Conservation (phyloP, 2,329 filamentous ascomycete species). For the Calonectria multiphialidica region DNA sequence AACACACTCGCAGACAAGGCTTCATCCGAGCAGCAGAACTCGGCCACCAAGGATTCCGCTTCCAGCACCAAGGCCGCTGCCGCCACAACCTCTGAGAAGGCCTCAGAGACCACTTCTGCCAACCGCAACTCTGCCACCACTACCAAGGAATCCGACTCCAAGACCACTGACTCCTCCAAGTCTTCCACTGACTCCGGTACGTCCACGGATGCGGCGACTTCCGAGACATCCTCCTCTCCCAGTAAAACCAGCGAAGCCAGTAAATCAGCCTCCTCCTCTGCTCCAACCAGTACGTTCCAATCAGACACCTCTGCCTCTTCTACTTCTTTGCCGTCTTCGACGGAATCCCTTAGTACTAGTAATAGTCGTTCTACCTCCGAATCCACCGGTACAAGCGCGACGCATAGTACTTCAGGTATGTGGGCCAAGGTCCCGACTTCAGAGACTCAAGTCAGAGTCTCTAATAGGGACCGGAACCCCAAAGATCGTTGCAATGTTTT, state of each 20-base stretch:
- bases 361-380: constrained; percentile 17
- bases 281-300: constrained; percentile 50
- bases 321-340: constrained; percentile 42
- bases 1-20: neutral
- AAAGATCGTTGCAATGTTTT: constrained; percentile 32
- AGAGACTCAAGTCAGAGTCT: constrained; percentile 21
- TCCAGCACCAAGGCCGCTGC: neutral
- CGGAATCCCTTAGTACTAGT: constrained; percentile 40
- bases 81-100: neutral
- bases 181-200: constrained; percentile 46
- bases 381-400: constrained; percentile 27
- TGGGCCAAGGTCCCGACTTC: constrained; percentile 39
- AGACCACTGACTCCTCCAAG: too few relatives aligned
- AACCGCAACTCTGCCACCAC: too few relatives aligned
- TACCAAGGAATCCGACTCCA: too few relatives aligned
- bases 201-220: constrained; percentile 43
- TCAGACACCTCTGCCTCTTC: constrained; percentile 39
- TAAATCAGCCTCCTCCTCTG: constrained; percentile 44
- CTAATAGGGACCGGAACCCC: constrained; percentile 29
- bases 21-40: neutral
- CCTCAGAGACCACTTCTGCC: too few relatives aligned
- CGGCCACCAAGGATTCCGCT: neutral
- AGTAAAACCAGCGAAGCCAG: constrained; percentile 44
- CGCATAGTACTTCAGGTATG: constrained; percentile 45
- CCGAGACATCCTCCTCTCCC: constrained; percentile 43